phyloP scores from a whole-genome alignment of 108 stramenopile species.

The Fragilariopsis cylindrus region DNA sequence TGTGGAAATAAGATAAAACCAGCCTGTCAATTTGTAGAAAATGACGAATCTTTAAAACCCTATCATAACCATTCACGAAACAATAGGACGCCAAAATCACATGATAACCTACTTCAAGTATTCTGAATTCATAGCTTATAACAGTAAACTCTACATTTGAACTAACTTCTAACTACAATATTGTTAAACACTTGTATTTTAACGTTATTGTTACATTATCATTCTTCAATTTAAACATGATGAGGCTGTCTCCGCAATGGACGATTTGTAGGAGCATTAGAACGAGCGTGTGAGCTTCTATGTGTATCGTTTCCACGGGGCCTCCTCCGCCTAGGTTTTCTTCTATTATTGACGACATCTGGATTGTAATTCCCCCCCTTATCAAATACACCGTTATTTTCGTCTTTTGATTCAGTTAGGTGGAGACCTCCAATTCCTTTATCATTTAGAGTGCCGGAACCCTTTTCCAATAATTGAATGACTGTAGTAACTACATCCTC shows the following conservation, averaged over 20 bases:
- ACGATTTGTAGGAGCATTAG: neutral
- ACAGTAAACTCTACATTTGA: no score
- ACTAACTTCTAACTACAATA: no score
- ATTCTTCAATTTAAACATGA: neutral
- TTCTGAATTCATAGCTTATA: no score
- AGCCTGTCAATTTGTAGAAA: no score
- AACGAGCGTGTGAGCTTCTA: neutral
- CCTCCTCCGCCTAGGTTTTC: neutral
- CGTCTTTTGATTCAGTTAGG: neutral
- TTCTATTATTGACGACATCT: neutral
- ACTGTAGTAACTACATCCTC: neutral
- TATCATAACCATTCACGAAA: no score
- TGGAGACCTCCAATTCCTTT: neutral
- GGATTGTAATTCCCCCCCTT: neutral
- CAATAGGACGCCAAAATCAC: no score
- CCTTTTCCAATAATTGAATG: slow-evolving; percentile 8
- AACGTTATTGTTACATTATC: neutral
- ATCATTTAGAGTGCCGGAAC: neutral
- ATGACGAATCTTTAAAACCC: no score
- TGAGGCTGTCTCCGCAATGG: neutral
- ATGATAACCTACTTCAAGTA: no score
- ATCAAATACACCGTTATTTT: neutral
- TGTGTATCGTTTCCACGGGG: neutral
- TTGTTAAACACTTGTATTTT: no score
- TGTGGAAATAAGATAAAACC: no score